Evolutionary conservation across 441 rosid genomes (phyloP), one percentile per base, ranked within the genome.

Genomic region (Omphalea diandra): DNA sequence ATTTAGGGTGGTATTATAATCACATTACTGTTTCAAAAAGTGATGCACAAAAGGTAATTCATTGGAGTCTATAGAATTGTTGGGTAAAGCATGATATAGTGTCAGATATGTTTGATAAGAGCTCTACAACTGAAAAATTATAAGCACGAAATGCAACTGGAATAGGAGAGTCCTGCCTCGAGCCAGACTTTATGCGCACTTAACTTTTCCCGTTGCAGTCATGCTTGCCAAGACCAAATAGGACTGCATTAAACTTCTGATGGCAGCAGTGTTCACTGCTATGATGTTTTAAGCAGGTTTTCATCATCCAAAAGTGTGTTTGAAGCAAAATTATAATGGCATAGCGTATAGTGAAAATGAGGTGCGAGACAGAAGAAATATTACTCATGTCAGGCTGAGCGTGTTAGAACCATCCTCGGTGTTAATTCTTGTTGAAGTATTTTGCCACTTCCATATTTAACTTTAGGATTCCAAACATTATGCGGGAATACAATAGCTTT

Each of bases 211-310:
- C 4, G 89, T 87, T 0, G 89, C 88, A 72, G 80, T 87, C 71
- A 87, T 84, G 71, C 86, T 89, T 81, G 86, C 75, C 88, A 86
- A 84, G 64, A 83, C n/a, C n/a, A n/a, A n/a, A n/a, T n/a, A n/a
- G n/a, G n/a, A n/a, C n/a, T n/a, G 88, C 65, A 82, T 69, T 43
- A 84, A 85, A 64, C 63, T 64, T 77, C 82, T 86, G 27, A 85
- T 75, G 44, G 77, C 75, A 12, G 84, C 81, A 73, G 82, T 82
- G 64, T 88, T 93, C n/a, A 86, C 84, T n/a, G 82, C 77, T 32
- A 88, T 83, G 72, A 88, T n/a, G 87, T 76, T 88, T 87, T 1
- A 90, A 94, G 4, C 14, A n/a, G n/a, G n/a, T n/a, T n/a, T n/a
- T n/a, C n/a, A n/a, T n/a, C n/a, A n/a, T n/a, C n/a, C n/a, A n/a